These are phyloP conservation scores for Thelonectria rubi DNA, from an alignment of 2,329 filamentous ascomycete species.

Conservation along the genomic window DNA sequence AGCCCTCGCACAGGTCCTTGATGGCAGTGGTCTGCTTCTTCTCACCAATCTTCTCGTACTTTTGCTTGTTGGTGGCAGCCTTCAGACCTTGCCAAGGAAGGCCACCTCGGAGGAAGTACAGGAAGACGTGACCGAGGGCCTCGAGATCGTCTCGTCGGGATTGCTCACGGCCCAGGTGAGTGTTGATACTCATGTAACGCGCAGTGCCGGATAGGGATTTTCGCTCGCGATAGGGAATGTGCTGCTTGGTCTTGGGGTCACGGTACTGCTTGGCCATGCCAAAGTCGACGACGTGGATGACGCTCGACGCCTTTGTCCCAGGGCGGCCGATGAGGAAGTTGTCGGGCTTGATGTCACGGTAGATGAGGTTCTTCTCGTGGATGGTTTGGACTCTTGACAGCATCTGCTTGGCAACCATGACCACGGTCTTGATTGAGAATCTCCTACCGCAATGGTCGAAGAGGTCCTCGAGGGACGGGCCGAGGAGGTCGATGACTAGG, in stretches of 20 bases:
- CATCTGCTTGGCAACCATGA: conserved; percentile 99
- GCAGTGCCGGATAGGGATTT: conserved; percentile 97
- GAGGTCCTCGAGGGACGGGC: conserved; percentile 92
- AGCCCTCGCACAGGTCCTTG: conserved; percentile 96
- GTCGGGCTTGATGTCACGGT: conserved; percentile 98
- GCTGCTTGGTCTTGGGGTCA: conserved; percentile 98
- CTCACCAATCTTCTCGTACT: conserved; percentile 99
- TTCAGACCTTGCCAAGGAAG: conserved; percentile 78
- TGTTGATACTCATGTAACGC: conserved; percentile 99
- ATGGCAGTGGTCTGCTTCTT: conserved; percentile 99
- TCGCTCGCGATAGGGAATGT: conserved; percentile 96
- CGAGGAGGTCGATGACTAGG: conserved; percentile 94
- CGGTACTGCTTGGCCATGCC: conserved; percentile 99
- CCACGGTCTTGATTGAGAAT: conserved; percentile 96
- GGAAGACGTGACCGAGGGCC: conserved; percentile 79
- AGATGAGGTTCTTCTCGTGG: conserved; percentile 99
- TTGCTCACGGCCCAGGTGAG: conserved; percentile 94
- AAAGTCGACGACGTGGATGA: conserved; percentile 98
- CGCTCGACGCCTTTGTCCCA: conserved; percentile 92
- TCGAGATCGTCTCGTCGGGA: conserved; percentile 96
- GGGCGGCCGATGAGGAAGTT: conserved; percentile 98
- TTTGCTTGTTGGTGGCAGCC: conserved; percentile 87
- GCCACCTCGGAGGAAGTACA: conserved; percentile 77
- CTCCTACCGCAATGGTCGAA: conserved; percentile 97
- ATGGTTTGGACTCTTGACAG: conserved; percentile 91